These are phyloP conservation scores for Musa beccarii DNA, from an alignment of 176 grass and related monocot genomes.

Conservation along the genomic window DNA sequence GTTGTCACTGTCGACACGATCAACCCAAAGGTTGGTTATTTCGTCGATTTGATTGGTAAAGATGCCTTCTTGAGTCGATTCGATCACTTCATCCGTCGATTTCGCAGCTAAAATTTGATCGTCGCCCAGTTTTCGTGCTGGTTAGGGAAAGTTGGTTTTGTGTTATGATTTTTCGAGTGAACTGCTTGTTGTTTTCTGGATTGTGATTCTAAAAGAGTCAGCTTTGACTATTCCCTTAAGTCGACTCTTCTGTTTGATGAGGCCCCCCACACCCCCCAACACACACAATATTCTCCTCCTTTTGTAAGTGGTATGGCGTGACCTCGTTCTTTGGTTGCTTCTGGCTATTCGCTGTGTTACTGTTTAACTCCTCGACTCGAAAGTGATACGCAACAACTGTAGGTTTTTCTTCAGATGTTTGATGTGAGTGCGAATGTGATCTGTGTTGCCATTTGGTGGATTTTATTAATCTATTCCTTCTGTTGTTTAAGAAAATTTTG, in stretches of 20 bases:
- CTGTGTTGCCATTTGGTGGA: too few species aligned
- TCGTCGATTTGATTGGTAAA: not conserved
- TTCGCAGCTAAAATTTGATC: not conserved
- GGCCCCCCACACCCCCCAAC: not conserved
- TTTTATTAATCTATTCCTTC: too few species aligned
- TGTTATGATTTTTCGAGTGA: not conserved
- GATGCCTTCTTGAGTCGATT: not conserved
- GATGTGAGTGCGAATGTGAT: too few species aligned
- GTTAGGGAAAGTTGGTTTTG: not conserved
- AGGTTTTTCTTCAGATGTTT: too few species aligned
- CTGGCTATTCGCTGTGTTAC: not conserved
- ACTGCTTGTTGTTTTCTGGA: not conserved
- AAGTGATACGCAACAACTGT: too few species aligned
- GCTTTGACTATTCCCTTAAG: not conserved
- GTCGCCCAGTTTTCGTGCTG: not conserved
- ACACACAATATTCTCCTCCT: not conserved
- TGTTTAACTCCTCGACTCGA: too few species aligned
- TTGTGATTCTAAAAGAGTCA: not conserved
- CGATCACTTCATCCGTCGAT: too few species aligned
- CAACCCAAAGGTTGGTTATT: slow-evolving; percentile 33
- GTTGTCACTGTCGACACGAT: slow-evolving; percentile 28
- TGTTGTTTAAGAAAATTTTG: too few species aligned
- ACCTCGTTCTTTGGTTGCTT: not conserved
- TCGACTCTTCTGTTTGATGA: not conserved
- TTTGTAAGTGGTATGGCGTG: not conserved